Percentiles rank a stretch among this genome's conserved stretches.
These are phyloP conservation scores for Cyberlindnera americana DNA, from an alignment of 805 yeast genomes.

Conservation along the genomic window DNA sequence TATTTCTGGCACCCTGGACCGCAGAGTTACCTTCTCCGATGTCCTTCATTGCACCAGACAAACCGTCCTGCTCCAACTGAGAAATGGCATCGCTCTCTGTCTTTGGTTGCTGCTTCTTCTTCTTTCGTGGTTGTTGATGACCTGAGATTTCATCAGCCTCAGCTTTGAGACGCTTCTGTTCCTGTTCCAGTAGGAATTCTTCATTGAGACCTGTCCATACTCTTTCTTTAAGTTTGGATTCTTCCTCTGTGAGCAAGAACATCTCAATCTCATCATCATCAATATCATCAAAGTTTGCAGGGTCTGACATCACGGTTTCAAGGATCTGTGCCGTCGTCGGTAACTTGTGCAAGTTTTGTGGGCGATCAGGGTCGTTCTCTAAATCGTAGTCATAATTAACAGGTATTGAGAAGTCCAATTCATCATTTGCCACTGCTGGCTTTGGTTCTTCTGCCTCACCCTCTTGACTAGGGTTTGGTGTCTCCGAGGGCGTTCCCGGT, in stretches of 20 bases:
- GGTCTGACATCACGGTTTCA: slow-evolving; percentile 52
- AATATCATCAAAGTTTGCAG: slow-evolving; percentile 64
- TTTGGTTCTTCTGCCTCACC: neutral
- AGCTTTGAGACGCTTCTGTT: slow-evolving; percentile 71
- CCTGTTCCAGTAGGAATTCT: slow-evolving; percentile 82
- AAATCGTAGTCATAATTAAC: slow-evolving; percentile 11
- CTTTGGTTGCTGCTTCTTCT: slow-evolving; percentile 35
- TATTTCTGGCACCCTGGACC: slow-evolving; percentile 72
- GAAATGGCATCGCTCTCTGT: slow-evolving; percentile 32
- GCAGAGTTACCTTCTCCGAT: slow-evolving; percentile 49
- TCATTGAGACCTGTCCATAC: slow-evolving; percentile 90
- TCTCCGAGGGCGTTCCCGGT: neutral
- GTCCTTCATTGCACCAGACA: slow-evolving; percentile 42
- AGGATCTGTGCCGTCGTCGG: slow-evolving; percentile 59
- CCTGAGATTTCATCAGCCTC: slow-evolving; percentile 91
- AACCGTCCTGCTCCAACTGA: slow-evolving; percentile 30
- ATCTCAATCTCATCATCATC: slow-evolving; percentile 78
- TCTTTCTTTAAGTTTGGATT: slow-evolving; percentile 67
- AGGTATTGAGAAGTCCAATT: slow-evolving; percentile 1
- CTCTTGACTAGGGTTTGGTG: neutral
- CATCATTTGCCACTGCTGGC: slow-evolving; percentile 4
- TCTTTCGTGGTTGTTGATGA: slow-evolving; percentile 53
- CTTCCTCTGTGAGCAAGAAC: slow-evolving; percentile 63
- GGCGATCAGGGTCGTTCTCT: slow-evolving; percentile 41
- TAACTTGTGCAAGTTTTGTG: slow-evolving; percentile 50